Evolutionary conservation across 108 stramenopile genomes (phyloP), one percentile per base, ranked within the genome.

Genomic region (Fragilariopsis cylindrus): DNA sequence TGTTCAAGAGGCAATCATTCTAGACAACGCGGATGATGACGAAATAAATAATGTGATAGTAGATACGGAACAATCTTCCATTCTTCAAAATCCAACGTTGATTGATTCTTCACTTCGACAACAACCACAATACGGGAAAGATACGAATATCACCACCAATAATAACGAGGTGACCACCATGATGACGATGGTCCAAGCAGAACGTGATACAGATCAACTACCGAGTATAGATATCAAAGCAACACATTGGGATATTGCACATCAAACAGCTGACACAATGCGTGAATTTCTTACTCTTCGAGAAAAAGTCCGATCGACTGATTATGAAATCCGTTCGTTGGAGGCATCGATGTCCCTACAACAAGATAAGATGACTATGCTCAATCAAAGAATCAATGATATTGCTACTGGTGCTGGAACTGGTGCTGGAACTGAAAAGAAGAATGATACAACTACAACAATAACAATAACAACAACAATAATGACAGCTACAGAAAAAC

Each of bases 1-100:
- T 30, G 30, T 30, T 30, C 30, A 30, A 30, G 30, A 30, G 30
- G 30, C 30, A 30, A 30, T 30, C 30, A 30, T 30, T 30, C 30
- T 30, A 30, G 30, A 30, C 30, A 30, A 30, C 30, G 30, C 30
- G 1, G 30, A 30, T 30, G 30, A 30, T 53, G 12, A n/a, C 52
- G 52, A 53, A 0, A 53, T n/a, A 53, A 53, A n/a, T 12, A 53
- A 12, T 15, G 52, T n/a, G 15, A 53, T n/a, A 53, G 15, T 53
- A 11, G 48, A 18, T 1, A 11, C 63, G 12, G 64, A 9, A 4
- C 39, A 4, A 54, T 41, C 70, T n/a, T 79, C 75, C 55, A 70
- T 71, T 39, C 65, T 87, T 54, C 81, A 84, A 39, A 81, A 54
- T 30, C 85, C 82, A 40, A 45, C 70, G 3, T 30, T 83, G n/a